Evolutionary conservation across 768 basidiomycete genomes (phyloP).

Genomic region (Hemileccinum impolitum): DNA sequence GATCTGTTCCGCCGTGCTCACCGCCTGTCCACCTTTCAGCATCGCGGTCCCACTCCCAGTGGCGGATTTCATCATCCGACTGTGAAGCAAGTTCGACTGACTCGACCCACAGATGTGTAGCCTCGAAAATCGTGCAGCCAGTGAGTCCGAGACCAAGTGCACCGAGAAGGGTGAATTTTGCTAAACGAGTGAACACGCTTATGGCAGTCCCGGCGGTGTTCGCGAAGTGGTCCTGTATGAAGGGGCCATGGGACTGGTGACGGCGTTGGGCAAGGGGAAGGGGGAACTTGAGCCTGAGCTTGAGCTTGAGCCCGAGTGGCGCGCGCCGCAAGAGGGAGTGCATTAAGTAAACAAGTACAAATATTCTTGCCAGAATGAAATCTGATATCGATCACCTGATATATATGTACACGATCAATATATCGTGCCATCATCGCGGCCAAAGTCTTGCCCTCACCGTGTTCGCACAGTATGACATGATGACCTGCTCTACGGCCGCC

Average conservation of each 20-base stretch:
- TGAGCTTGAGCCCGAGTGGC: not conserved
- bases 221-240: conserved; percentile 34
- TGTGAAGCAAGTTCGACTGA: conserved; percentile 45
- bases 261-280: conserved; percentile 8
- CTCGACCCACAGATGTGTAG: conserved; percentile 64
- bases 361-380: not conserved
- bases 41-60: conserved; percentile 69
- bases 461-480: no score
- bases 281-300: not conserved
- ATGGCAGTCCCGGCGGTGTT: conserved; percentile 39
- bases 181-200: conserved; percentile 42
- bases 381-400: no score
- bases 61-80: conserved; percentile 47
- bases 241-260: conserved; percentile 19
- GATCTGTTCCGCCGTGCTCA: conserved; percentile 64
- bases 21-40: conserved; percentile 61
- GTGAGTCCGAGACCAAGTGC: conserved; percentile 42
- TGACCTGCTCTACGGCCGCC: no score
- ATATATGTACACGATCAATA: no score
- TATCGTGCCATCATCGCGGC: no score
- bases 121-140: conserved; percentile 50
- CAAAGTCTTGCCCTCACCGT: no score
- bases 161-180: conserved; percentile 49
- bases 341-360: conserved; percentile 8
- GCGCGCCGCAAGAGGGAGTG: conserved; percentile 4